Percentiles rank a stretch among this genome's conserved stretches.
These are phyloP conservation scores for Cymodocea nodosa DNA, from an alignment of 116 monocot genomes.

Conservation along the genomic window DNA sequence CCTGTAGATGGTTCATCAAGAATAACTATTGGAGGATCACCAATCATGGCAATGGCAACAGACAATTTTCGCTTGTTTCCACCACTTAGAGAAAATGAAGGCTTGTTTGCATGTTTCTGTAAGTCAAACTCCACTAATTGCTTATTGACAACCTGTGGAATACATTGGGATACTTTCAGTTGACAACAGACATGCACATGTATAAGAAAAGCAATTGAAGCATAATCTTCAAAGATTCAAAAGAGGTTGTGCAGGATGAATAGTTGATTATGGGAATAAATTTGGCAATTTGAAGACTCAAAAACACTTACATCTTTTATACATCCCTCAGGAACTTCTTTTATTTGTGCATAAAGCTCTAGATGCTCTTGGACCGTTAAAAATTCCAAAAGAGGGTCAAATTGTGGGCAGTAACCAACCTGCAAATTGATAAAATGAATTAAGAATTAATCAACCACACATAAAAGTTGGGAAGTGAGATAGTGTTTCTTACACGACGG, in stretches of 20 bases:
- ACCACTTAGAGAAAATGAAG: constrained; percentile 80
- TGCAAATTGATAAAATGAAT: constrained; percentile 13
- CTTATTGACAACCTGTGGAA: constrained; percentile 58
- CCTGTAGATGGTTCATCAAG: constrained; percentile 98
- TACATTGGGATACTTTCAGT: not conserved
- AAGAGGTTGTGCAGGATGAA: too few species aligned
- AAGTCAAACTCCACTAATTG: constrained; percentile 81
- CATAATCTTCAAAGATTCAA: not conserved
- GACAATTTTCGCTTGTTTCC: constrained; percentile 90
- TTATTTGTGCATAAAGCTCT: constrained; percentile 87
- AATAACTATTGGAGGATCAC: constrained; percentile 88
- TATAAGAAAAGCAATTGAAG: constrained; percentile 2
- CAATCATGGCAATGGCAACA: constrained; percentile 97
- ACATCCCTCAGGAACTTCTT: constrained; percentile 43
- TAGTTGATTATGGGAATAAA: too few species aligned
- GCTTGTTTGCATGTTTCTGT: constrained; percentile 66
- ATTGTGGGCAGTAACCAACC: constrained; percentile 97
- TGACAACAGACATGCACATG: not conserved
- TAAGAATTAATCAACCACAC: not conserved
- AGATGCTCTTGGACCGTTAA: constrained; percentile 80
- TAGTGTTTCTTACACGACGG: constrained; percentile 34
- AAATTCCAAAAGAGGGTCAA: constrained; percentile 90
- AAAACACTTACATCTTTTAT: constrained; percentile 37
- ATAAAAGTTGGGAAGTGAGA: constrained; percentile 1
- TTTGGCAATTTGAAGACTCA: too few species aligned